Evolutionary conservation across 2,329 filamentous ascomycete species (phyloP), one percentile per base, ranked within the genome.

Genomic region (Apiospora kogelbergensis): DNA sequence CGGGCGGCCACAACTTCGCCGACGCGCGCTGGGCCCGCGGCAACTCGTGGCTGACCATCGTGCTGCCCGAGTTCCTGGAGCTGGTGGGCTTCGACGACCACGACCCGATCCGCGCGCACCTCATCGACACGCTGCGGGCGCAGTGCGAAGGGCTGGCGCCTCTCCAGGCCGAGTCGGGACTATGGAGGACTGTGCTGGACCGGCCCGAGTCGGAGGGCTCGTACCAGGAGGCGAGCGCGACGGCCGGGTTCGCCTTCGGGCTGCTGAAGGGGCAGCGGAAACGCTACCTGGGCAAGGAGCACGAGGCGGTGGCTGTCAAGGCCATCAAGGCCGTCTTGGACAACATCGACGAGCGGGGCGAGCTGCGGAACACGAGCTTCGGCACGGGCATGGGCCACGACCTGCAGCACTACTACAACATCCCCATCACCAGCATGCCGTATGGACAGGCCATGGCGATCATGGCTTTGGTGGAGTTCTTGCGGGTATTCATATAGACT

Each of bases 361-460:
- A 95, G 80, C 80, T 95, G 75, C 82, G 86, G 64, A 89, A 94
- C 76, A 91, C 90, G 1, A 93, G 91, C 72, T 95, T 95, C 76
- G 93, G 93, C 0, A 95, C 93, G 0, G 90, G 84, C 0, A 94
- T 95, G 91, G 93, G 93, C 0, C 84, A 88, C 72, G 86, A 86
- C 69, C 78, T 94, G 76, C 88, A 94, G 80, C 91, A 93, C 78
- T 95, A 95, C 76, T 91, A 91, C 79, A 87, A 93, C 71, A 94
- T 95, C 69, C 86, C 89, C 1, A 80, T 90, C 71, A 95, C 93
- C 2, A 91, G 90, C 73, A 95, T 95, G 93, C 93, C 92, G 7
- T 95, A 95, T 74, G 93, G 93, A 0, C 93, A 95, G 78, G 91
- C 92, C 0, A 94, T 95, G 92, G 92, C 91, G 0, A 93, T 94